Conservation (phyloP, 139 green algal species). For the Closterium sp. region DNA sequence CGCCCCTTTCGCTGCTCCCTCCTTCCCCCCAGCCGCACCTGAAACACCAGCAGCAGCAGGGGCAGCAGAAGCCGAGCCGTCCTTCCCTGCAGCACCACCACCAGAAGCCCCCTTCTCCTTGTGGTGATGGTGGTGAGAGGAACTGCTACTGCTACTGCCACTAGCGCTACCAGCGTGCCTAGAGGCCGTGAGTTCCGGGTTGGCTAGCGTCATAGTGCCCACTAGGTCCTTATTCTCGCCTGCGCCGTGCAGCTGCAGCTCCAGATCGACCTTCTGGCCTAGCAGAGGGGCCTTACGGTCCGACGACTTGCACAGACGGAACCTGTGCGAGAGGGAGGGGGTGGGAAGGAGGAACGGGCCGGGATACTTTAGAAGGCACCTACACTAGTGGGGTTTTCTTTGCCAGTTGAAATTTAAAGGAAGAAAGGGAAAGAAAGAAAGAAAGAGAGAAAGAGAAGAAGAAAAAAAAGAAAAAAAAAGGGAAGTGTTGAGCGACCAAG, state of each 20-base stretch:
- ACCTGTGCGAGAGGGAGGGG: background rate
- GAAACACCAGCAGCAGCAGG: background rate
- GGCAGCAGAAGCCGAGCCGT: background rate
- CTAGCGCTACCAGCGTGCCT: background rate
- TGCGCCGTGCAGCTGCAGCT: background rate
- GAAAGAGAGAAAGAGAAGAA: no score
- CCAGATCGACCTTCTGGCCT: slow-evolving; percentile 1
- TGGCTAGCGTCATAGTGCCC: background rate
- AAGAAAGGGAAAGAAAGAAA: no score
- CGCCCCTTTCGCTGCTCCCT: background rate
- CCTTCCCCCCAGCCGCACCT: background rate
- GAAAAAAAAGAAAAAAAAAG: no score
- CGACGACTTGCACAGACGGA: background rate
- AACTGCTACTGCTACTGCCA: background rate
- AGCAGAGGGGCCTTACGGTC: background rate
- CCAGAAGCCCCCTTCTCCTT: background rate
- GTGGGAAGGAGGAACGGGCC: no score
- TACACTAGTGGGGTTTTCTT: no score
- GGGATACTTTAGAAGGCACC: no score
- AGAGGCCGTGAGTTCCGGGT: background rate
- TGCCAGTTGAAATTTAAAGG: no score
- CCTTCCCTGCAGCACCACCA: no score
- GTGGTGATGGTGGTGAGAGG: background rate
- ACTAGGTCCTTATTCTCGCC: background rate
- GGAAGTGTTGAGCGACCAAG: no score